Evolutionary conservation across 352 stramenopile genomes (phyloP), one percentile per base, ranked within the genome.

Genomic region (Phytophthora crassamura): DNA sequence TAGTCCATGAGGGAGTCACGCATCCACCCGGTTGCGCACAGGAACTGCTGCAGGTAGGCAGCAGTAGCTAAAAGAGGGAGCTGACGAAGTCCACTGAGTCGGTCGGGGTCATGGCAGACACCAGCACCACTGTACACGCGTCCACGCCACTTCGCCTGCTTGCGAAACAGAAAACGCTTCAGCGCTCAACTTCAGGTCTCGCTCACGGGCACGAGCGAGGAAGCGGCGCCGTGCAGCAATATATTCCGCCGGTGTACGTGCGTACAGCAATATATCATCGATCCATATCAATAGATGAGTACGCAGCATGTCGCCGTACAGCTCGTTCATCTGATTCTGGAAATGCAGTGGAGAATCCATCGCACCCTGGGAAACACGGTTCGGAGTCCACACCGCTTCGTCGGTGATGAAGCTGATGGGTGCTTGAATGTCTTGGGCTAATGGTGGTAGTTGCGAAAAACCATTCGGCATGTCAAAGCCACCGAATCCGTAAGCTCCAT

Each of bases 381-480:
- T 40, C 1, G 48, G 53, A 7, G 64, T 71, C 22, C 49, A 74
- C 0, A 74, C 69, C 12, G n/a, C 54, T 6, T 69, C 32, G 9
- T 71, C 55, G 4, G 60, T 72, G 18, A 74, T 67, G 34, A 72
- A 78, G n/a, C 54, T 64, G 15, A 70, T 64, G 0, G 47, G 25
- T 12, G 69, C 51, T 10, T 71, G 66, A 35, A 48, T 67, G 3
- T 60, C 58, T 9, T n/a, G n/a, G n/a, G 4, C 0, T 8, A 72
- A 6, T 0, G 71, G 42, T 7, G 47, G 51, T 2, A 74, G 30
- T 16, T 67, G 69, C 38, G 39, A 72, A 39, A 74, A 71, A 11
- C 59, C 55, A 15, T 56, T 74, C 7, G 62, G 54, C 38, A 74
- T 50, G 22, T 74, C 69, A n/a, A 71, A 61, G 0, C 20, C 54